Evolutionary conservation across 1,284 basidiomycete genomes (phyloP).

Genomic region (Rugosomyces carneus): DNA sequence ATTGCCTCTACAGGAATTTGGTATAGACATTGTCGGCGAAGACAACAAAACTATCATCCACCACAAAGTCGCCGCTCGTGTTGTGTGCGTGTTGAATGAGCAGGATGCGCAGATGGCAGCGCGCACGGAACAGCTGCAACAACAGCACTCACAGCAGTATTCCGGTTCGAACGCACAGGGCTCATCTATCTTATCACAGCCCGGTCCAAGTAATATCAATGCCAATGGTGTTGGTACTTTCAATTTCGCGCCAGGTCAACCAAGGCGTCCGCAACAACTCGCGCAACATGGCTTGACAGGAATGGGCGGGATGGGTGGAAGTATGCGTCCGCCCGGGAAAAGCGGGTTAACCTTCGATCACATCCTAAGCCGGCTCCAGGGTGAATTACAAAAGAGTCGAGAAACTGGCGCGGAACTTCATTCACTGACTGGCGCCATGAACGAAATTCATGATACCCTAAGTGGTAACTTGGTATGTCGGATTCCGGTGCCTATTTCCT

Average conservation of each 20-base stretch:
- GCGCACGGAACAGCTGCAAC: constrained; percentile 57
- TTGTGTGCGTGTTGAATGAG: constrained; percentile 82
- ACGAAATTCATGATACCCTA: constrained; percentile 88
- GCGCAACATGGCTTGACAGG: constrained; percentile 57
- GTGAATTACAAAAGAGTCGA: constrained; percentile 89
- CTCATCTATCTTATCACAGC: constrained; percentile 22
- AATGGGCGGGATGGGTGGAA: constrained; percentile 72
- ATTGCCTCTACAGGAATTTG: constrained; percentile 76
- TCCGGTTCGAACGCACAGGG: constrained; percentile 14
- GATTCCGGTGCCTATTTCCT: constrained; percentile 9
- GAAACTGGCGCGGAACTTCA: constrained; percentile 91
- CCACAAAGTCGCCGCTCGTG: constrained; percentile 95
- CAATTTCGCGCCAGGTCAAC: constrained; percentile 28
- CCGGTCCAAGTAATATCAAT: constrained; percentile 20
- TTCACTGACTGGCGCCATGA: constrained; percentile 77
- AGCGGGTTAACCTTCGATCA: constrained; percentile 80
- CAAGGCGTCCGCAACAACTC: constrained; percentile 45
- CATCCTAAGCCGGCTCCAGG: constrained; percentile 74
- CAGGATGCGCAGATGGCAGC: constrained; percentile 76
- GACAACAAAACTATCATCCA: constrained; percentile 98
- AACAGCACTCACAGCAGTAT: constrained; percentile 31
- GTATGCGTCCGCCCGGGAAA: constrained; percentile 65
- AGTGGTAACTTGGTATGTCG: constrained; percentile 72
- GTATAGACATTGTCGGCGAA: constrained; percentile 98
- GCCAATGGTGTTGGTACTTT: constrained; percentile 23